Evolutionary conservation across 768 basidiomycete genomes (phyloP).

Genomic region (Psilocybe azurescens): DNA sequence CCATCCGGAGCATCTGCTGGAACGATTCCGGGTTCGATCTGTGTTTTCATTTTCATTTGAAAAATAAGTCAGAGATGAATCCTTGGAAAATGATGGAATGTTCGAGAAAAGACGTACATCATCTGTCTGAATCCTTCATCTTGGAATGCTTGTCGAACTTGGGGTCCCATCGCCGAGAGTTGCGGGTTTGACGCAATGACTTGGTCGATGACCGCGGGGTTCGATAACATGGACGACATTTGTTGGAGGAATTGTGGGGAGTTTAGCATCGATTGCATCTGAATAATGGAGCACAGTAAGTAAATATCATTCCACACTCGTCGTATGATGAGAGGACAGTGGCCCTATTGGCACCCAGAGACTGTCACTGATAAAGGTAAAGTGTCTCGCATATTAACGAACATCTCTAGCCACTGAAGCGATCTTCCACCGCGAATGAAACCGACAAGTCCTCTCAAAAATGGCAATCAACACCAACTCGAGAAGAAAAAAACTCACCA

Average conservation of each 20-base stretch:
- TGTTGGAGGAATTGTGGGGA: slow-evolving; percentile 85
- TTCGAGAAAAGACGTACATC: slow-evolving; percentile 54
- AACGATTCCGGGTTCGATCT: slow-evolving; percentile 82
- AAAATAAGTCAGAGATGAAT: neutral
- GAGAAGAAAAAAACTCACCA: slow-evolving; percentile 54
- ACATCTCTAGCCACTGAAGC: no score
- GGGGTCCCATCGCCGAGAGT: slow-evolving; percentile 75
- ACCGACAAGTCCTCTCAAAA: no score
- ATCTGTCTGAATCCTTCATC: slow-evolving; percentile 76
- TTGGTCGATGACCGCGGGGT: slow-evolving; percentile 90
- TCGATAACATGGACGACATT: slow-evolving; percentile 86
- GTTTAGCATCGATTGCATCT: slow-evolving; percentile 88
- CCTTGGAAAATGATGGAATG: neutral
- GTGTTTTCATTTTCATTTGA: neutral
- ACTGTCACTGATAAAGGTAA: no score
- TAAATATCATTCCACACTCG: no score
- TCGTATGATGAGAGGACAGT: no score
- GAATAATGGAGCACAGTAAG: slow-evolving; percentile 1
- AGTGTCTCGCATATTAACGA: no score
- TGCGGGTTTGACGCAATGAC: slow-evolving; percentile 85
- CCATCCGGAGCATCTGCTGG: slow-evolving; percentile 80
- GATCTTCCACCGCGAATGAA: no score
- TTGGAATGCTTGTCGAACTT: slow-evolving; percentile 79
- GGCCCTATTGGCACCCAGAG: no score
- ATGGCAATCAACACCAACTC: no score